Conservation (phyloP, 306 rosid genomes). For the Quercus engelmannii region DNA sequence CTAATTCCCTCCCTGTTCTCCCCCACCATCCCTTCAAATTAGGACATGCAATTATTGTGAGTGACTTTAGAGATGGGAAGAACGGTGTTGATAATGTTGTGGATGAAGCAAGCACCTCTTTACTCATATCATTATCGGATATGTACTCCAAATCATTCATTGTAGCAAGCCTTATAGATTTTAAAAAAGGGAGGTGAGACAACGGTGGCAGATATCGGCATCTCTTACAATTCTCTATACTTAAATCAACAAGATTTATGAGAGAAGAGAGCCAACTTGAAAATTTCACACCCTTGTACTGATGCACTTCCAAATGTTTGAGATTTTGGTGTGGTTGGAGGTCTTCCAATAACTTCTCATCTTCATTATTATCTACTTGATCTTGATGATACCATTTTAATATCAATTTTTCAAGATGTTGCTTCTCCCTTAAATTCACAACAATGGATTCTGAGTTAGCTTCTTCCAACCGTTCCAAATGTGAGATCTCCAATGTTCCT, state of each 20-base stretch:
- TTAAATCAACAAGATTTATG: neutral
- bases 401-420: neutral
- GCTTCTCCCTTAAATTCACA: neutral
- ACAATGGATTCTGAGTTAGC: neutral
- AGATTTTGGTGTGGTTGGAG: neutral
- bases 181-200: neutral
- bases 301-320: neutral
- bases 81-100: too few species aligned
- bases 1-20: too few species aligned
- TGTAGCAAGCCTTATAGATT: neutral
- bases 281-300: neutral
- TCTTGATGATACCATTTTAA: neutral
- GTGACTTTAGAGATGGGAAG: too few species aligned
- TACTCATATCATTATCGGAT: too few species aligned
- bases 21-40: too few species aligned
- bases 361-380: neutral
- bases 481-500: neutral
- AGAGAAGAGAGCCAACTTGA: neutral
- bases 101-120: too few species aligned
- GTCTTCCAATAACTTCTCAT: neutral
- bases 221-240: fast-evolving
- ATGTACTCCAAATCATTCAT: too few species aligned
- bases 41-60: too few species aligned
- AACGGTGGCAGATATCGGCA: neutral
- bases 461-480: neutral